Conservation (phyloP, 495 filamentous ascomycete genomes). For the Sphaerosporella brunnea region DNA sequence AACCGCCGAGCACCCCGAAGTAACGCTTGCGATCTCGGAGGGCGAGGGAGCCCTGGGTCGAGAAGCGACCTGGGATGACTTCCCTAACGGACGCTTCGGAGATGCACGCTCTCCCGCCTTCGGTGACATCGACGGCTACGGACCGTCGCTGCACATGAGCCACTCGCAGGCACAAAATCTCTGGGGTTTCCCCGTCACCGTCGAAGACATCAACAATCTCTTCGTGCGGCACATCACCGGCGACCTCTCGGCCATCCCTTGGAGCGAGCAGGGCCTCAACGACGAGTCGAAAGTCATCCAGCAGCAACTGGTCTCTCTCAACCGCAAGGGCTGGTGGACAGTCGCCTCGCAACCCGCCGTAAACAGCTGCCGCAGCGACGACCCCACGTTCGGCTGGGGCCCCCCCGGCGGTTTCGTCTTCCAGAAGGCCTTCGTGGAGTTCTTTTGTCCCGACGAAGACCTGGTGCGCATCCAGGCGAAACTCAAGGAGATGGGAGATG, state of each 20-base stretch:
- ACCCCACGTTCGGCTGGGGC: slow-evolving; percentile 86
- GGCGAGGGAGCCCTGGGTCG: slow-evolving; percentile 76
- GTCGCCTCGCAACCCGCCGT: slow-evolving; percentile 93
- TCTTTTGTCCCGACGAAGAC: slow-evolving; percentile 59
- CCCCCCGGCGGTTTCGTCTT: slow-evolving; percentile 86
- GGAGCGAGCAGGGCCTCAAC: slow-evolving; percentile 80
- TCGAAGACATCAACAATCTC: slow-evolving; percentile 51
- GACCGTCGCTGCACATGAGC: slow-evolving; percentile 72
- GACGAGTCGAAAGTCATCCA: slow-evolving; percentile 69
- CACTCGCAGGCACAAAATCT: slow-evolving; percentile 56
- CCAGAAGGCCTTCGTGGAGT: slow-evolving; percentile 95
- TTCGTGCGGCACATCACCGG: slow-evolving; percentile 68
- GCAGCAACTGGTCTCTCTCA: slow-evolving; percentile 52
- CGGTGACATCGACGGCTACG: slow-evolving; percentile 89
- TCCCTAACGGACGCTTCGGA: slow-evolving; percentile 92
- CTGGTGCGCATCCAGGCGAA: slow-evolving; percentile 47
- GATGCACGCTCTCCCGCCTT: slow-evolving; percentile 80
- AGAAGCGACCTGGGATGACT: slow-evolving; percentile 98
- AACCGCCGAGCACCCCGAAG: slow-evolving; percentile 13
- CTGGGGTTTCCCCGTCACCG: slow-evolving; percentile 60
- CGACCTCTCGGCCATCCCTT: slow-evolving; percentile 60
- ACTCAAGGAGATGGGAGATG: slow-evolving; percentile 38
- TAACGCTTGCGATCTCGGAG: slow-evolving; percentile 70
- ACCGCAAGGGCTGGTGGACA: slow-evolving; percentile 82
- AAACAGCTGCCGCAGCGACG: slow-evolving; percentile 56